Evolutionary conservation across 2,329 filamentous ascomycete genomes (phyloP).

Genomic region (Fusarium incarnatum): DNA sequence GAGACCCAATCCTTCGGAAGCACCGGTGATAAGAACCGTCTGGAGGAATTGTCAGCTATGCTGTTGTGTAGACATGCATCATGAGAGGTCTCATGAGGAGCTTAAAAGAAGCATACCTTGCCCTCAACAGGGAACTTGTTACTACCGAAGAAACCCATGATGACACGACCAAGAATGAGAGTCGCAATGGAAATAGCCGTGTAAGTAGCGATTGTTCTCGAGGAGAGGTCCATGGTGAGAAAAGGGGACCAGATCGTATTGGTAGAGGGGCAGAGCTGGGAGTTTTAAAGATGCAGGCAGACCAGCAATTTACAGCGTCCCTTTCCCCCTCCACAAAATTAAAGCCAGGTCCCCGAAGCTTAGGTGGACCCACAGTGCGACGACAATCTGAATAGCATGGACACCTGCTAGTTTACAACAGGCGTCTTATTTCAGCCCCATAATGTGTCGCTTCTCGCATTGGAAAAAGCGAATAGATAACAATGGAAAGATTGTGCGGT

Average conservation of each 20-base stretch:
- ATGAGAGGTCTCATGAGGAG: slow-evolving; percentile 21
- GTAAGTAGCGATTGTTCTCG: slow-evolving; percentile 18
- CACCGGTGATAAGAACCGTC: slow-evolving; percentile 91
- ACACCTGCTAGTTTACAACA: neutral
- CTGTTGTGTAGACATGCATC: slow-evolving; percentile 22
- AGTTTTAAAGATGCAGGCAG: slow-evolving; percentile 4
- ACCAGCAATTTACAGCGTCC: neutral
- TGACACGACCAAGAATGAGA: slow-evolving; percentile 46
- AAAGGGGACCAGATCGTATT: slow-evolving; percentile 3
- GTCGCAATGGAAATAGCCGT: slow-evolving; percentile 31
- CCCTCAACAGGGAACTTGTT: slow-evolving; percentile 88
- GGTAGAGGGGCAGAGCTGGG: slow-evolving; percentile 17
- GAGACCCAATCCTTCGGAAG: slow-evolving; percentile 91
- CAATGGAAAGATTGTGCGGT: too few relatives aligned
- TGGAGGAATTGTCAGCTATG: slow-evolving; percentile 52
- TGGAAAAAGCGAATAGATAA: neutral
- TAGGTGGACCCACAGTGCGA: slow-evolving; percentile 1
- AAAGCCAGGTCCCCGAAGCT: neutral
- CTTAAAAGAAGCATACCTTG: slow-evolving; percentile 67
- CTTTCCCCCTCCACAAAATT: neutral
- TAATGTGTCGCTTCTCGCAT: neutral
- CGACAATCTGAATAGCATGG: neutral
- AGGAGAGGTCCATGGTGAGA: slow-evolving; percentile 38
- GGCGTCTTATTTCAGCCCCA: neutral
- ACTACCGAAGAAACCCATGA: slow-evolving; percentile 75